Evolutionary conservation across 768 basidiomycete species (phyloP), one percentile per base, ranked within the genome.

Genomic region (Lentinula detonsa): DNA sequence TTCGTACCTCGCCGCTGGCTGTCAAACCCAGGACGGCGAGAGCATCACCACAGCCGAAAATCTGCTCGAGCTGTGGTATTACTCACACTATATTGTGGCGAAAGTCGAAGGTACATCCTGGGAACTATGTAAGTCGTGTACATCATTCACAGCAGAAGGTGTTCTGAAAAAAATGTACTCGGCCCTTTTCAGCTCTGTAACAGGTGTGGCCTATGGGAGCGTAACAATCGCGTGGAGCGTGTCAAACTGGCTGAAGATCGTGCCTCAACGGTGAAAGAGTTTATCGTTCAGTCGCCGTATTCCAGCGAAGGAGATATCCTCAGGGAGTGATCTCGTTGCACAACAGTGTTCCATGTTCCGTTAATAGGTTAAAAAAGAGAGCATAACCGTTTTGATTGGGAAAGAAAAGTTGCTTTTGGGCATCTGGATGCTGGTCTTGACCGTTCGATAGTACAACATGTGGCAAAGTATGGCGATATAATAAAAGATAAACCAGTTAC

Each of bases 211-310:
- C 45, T 59, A 9, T 59, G 43, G 45, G 57, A 59, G 34, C 28
- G 57, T 5, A 59, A 45, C 35, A 59, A 59, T 40, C 43, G 57
- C 34, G 45, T 49, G 33, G 43, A 37, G 33, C 56, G 56, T 9
- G 13, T 16, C 2, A 16, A 13, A 56, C 40, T 39, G 4, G 55
- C 55, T 13, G 55, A 56, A 31, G 23, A n/a, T 43, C 53, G 16
- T 15, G 5, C 39, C 21, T 35, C 50, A 13, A 51, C 31, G 33
- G 50, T 51, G 50, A 51, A 34, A 13, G 40, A 31, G 31, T 56
- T 50, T 59, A 59, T 59, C 37, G 45, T 59, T 7, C 57, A 59
- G 31, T 48, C 57, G 45, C 57, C 57, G 8, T 59, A 59, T 49
- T 45, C 57, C 23, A 48, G 40, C n/a, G 55, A 28, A 31, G 55